Conservation (phyloP, 441 rosid genomes). For the Euphorbia celastroides region DNA sequence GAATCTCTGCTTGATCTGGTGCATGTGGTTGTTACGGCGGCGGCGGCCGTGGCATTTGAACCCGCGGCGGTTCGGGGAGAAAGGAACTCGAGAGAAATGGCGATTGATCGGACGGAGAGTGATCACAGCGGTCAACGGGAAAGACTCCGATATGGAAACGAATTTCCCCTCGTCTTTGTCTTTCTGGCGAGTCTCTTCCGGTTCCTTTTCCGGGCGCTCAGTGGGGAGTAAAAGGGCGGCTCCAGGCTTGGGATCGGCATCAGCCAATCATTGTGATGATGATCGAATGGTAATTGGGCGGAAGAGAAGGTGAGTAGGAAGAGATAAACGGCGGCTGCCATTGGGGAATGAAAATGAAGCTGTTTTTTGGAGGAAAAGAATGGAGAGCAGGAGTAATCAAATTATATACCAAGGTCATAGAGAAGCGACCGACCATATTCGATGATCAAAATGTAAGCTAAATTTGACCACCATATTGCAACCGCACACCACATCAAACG, state of each 20-base stretch:
- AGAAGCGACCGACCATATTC: slow-evolving; percentile 21
- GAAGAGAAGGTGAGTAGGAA: slow-evolving; percentile 28
- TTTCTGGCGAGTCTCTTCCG: slow-evolving; percentile 12
- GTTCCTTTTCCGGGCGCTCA: slow-evolving; percentile 15
- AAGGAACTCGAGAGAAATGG: slow-evolving; percentile 42
- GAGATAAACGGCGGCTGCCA: slow-evolving; percentile 36
- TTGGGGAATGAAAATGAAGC: slow-evolving; percentile 12
- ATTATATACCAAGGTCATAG: slow-evolving; percentile 7
- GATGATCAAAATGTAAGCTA: too few relatives aligned
- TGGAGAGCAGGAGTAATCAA: background rate
- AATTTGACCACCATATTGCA: too few relatives aligned
- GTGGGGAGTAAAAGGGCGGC: slow-evolving; percentile 13
- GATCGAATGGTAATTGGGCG: slow-evolving; percentile 24
- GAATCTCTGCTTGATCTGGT: slow-evolving; percentile 18
- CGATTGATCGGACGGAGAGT: slow-evolving; percentile 48
- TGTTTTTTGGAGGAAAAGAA: background rate
- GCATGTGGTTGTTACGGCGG: slow-evolving; percentile 7
- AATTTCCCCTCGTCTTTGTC: background rate
- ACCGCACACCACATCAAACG: too few relatives aligned
- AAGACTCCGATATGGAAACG: background rate
- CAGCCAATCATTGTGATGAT: slow-evolving; percentile 20
- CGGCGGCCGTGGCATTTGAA: slow-evolving; percentile 39
- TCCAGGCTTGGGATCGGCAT: slow-evolving; percentile 11
- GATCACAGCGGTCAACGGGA: slow-evolving; percentile 38
- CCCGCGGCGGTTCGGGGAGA: slow-evolving; percentile 28